phyloP scores from a whole-genome alignment of 192 early-diverging fungal species.

The Gamsiella multidivaricata region DNA sequence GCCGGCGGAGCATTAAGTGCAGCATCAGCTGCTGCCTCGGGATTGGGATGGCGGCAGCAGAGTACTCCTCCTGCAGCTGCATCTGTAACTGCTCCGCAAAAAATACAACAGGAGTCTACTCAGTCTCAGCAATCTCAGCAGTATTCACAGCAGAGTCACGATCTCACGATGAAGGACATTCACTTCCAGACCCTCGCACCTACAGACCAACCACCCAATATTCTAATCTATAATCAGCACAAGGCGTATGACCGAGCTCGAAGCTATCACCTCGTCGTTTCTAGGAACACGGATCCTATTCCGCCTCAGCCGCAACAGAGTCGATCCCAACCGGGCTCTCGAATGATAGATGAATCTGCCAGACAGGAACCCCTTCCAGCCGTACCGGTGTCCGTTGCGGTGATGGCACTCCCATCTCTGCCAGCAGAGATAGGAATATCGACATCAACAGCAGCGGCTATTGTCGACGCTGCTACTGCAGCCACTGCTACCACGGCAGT shows the following conservation, averaged over 20 bases:
- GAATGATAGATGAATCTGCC: background rate
- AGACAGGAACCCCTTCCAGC: background rate
- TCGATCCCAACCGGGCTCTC: constrained; percentile 13
- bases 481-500: background rate
- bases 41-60: constrained; percentile 27
- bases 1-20: constrained; percentile 32
- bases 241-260: background rate
- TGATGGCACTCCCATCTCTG: too few species aligned
- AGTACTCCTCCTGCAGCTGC: background rate
- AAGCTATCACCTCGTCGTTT: background rate
- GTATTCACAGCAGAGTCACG: constrained; percentile 15
- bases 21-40: constrained; percentile 30
- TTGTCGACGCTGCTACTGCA: constrained; percentile 1
- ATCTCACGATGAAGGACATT: constrained; percentile 52
- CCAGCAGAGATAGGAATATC: too few species aligned
- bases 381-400: too few species aligned
- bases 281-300: background rate
- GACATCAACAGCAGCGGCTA: constrained; percentile 1
- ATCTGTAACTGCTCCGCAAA: background rate
- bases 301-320: constrained; percentile 4
- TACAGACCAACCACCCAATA: background rate
- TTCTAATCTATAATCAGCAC: background rate
- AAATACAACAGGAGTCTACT: background rate
- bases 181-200: constrained; percentile 33
- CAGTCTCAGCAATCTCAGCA: background rate